Percentiles rank a stretch among this genome's conserved stretches.
Conservation (phyloP, 148 eudicot species). For the Simmondsia chinensis region DNA sequence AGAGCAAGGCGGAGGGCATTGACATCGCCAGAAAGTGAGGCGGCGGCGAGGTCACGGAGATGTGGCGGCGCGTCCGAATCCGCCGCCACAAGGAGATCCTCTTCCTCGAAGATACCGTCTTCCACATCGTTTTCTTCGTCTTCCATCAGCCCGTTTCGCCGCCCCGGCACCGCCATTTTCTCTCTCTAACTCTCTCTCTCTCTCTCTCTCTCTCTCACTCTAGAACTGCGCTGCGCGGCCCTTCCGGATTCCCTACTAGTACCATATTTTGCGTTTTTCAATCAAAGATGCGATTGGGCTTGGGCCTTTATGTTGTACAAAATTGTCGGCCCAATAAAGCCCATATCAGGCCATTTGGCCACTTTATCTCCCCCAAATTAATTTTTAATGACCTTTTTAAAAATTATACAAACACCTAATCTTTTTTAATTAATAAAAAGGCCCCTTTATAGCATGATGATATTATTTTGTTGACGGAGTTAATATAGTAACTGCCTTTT, state of each 20-base stretch:
- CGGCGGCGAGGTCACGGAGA: conserved; percentile 51
- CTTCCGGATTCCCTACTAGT: background rate
- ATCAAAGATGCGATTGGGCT: background rate
- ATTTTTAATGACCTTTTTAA: too few relatives aligned
- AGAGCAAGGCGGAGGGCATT: conserved; percentile 59
- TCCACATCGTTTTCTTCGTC: conserved; percentile 50
- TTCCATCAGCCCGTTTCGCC: conserved; percentile 45
- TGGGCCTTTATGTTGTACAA: too few relatives aligned
- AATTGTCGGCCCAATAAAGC: too few relatives aligned
- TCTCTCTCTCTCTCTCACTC: background rate
- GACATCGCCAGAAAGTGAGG: conserved; percentile 48
- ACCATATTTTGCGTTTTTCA: background rate
- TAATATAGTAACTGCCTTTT: too few relatives aligned
- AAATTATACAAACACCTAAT: too few relatives aligned
- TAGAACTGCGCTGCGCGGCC: too few relatives aligned
- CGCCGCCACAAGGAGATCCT: conserved; percentile 21
- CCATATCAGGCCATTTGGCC: too few relatives aligned
- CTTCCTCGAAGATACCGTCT: conserved; percentile 35
- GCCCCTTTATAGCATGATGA: too few relatives aligned
- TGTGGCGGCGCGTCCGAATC: conserved; percentile 52
- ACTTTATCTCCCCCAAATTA: too few relatives aligned
- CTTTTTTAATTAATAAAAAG: too few relatives aligned
- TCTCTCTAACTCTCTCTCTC: background rate
- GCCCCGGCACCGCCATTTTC: conserved; percentile 62
- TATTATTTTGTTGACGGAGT: too few relatives aligned